Evolutionary conservation across 2,329 filamentous ascomycete genomes (phyloP).

Genomic region (Penicillium corylophilum): DNA sequence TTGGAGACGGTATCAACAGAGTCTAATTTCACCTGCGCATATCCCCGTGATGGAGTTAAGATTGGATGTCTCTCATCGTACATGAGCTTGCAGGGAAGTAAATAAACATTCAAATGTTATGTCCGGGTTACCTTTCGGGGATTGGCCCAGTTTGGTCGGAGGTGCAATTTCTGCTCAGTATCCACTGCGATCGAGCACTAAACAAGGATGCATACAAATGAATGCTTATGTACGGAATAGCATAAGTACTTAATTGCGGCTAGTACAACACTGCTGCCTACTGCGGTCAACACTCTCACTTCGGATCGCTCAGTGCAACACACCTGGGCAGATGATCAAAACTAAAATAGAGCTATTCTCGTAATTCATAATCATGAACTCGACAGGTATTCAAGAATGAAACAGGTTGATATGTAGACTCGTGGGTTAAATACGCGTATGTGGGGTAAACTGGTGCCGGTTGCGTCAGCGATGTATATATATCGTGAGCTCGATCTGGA

Average conservation of each 20-base stretch:
- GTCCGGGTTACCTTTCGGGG: background rate
- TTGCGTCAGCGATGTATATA: background rate
- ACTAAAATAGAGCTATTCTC: no score
- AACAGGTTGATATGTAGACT: background rate
- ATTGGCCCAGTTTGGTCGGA: background rate
- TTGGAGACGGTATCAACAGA: background rate
- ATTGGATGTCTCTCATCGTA: background rate
- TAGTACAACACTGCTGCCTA: no score
- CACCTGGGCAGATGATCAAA: no score
- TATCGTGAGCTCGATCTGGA: background rate
- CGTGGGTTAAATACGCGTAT: background rate
- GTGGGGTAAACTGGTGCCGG: background rate
- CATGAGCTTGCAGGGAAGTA: background rate
- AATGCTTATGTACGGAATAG: no score
- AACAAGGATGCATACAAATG: no score
- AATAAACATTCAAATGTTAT: background rate
- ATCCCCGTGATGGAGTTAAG: background rate
- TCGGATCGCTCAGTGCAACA: no score
- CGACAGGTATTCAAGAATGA: no score
- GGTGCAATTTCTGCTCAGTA: background rate
- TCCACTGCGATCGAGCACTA: no score
- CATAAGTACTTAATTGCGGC: no score
- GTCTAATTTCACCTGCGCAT: background rate
- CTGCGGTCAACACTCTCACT: no score
- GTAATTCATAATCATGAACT: no score